Evolutionary conservation across 2,329 filamentous ascomycete species (phyloP), one percentile per base, ranked within the genome.

Genomic region (Fusarium brachygibbosum): DNA sequence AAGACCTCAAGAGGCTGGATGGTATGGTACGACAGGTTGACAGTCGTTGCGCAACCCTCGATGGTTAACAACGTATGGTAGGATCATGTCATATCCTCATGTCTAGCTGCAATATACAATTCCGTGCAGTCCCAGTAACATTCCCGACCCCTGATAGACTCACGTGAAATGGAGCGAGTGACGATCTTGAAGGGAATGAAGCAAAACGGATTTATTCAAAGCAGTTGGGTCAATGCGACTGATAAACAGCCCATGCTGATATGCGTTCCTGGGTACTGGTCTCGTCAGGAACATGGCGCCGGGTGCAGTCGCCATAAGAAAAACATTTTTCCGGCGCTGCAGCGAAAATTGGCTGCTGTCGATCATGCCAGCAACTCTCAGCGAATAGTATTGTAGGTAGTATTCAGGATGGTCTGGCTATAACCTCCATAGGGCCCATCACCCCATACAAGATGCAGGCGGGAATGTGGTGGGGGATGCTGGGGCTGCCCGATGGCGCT

Each of bases 381-480:
- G 53, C 49, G 48, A 31, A 19, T n/a, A n/a, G 41, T 28, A 28
- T 28, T 45, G 25, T 17, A 11, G n/a, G n/a, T n/a, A n/a, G n/a
- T n/a, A n/a, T n/a, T n/a, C n/a, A n/a, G 8, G 9, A 9, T 17
- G 23, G 55, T 61, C 65, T 69, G 37, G 12, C 31, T 45, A 41
- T 21, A 17, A 17, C 25, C 37, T 46, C 21, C 19, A 35, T 17
- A 25, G 34, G 32, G 51, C 50, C 58, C 56, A 56, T 69, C 67
- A 70, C 63, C 66, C 67, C 66, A 69, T 69, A 57, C 32, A n/a
- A 57, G 41, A 59, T 68, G 63, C 62, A 59, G 38, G 66, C 58
- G 45, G 41, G 53, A 64, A 50, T 46, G 28, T 31, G 38, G 66
- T 68, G 66, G 53, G 61, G 58, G 23, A 31, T 44, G 40, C 42